phyloP scores from a whole-genome alignment of 2,329 filamentous ascomycete species.

The Penicillium digitatum region DNA sequence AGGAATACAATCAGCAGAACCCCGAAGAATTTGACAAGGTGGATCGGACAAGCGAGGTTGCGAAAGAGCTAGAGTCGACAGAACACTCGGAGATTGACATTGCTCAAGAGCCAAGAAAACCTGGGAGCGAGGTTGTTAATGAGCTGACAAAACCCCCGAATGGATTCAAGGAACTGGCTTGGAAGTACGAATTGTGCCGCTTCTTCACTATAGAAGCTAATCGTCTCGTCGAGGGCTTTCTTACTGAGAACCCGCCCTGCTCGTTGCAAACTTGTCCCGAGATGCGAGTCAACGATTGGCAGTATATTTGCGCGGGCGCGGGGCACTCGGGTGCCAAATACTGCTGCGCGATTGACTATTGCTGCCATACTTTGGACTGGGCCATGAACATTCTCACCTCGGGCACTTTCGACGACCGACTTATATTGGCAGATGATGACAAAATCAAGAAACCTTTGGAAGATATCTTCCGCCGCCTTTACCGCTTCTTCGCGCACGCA shows the following conservation, averaged over 20 bases:
- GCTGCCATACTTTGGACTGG: conserved; percentile 97
- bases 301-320: conserved; percentile 77
- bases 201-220: conserved; percentile 96
- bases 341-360: conserved; percentile 98
- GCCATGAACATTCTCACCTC: conserved; percentile 91
- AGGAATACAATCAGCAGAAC: conserved; percentile 34
- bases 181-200: conserved; percentile 96
- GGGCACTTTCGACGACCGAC: conserved; percentile 71
- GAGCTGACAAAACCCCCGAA: conserved; percentile 75
- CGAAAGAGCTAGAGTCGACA: conserved; percentile 44
- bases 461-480: conserved; percentile 90
- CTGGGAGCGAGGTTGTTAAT: conserved; percentile 69
- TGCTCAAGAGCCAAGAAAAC: conserved; percentile 50
- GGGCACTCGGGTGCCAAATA: neutral
- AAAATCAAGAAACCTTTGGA: conserved; percentile 63
- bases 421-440: neutral
- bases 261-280: conserved; percentile 87
- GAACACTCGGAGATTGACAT: conserved; percentile 47
- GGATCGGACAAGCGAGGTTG: conserved; percentile 69
- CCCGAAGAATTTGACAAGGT: conserved; percentile 56
- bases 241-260: conserved; percentile 85
- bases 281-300: conserved; percentile 98
- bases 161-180: conserved; percentile 79
- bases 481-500: conserved; percentile 95
- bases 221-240: conserved; percentile 83